These are phyloP conservation scores for Trametes sanguinea DNA, from an alignment of 768 basidiomycete species.

Conservation along the genomic window DNA sequence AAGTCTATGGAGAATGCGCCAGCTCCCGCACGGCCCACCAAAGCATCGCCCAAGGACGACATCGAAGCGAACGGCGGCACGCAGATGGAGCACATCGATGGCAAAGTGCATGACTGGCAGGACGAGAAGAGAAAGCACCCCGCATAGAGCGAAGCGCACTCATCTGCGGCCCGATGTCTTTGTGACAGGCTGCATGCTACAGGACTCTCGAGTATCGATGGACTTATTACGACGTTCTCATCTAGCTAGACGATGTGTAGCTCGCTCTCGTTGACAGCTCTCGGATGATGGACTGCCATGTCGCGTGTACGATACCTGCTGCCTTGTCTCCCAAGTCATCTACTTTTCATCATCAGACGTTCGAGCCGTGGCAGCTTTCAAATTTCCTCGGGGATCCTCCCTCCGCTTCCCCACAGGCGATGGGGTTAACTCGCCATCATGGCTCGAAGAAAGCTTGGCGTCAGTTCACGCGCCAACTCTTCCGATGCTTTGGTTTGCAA, in stretches of 20 bases:
- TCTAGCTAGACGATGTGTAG: neutral
- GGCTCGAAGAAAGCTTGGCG: neutral
- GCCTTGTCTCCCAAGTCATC: neutral
- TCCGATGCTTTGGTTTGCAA: neutral
- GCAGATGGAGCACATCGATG: slow-evolving; percentile 23
- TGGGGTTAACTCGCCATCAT: neutral
- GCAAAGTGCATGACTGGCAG: slow-evolving; percentile 32
- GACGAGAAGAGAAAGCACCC: slow-evolving; percentile 29
- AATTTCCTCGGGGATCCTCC: no score
- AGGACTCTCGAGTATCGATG: neutral
- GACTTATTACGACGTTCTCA: neutral
- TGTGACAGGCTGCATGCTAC: no score
- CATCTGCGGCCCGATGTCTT: no score
- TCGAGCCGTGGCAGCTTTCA: no score
- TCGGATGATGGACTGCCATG: neutral
- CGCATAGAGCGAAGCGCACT: slow-evolving; percentile 5
- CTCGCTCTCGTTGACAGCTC: no score
- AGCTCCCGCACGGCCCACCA: slow-evolving; percentile 14
- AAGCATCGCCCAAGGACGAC: slow-evolving; percentile 38
- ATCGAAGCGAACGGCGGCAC: slow-evolving; percentile 38
- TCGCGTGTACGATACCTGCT: neutral
- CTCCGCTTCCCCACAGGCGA: no score
- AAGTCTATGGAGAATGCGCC: slow-evolving; percentile 40
- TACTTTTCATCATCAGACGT: no score
- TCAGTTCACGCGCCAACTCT: neutral